phyloP scores from a whole-genome alignment of 352 stramenopile genomes.

The Globisporangium spinosum region DNA sequence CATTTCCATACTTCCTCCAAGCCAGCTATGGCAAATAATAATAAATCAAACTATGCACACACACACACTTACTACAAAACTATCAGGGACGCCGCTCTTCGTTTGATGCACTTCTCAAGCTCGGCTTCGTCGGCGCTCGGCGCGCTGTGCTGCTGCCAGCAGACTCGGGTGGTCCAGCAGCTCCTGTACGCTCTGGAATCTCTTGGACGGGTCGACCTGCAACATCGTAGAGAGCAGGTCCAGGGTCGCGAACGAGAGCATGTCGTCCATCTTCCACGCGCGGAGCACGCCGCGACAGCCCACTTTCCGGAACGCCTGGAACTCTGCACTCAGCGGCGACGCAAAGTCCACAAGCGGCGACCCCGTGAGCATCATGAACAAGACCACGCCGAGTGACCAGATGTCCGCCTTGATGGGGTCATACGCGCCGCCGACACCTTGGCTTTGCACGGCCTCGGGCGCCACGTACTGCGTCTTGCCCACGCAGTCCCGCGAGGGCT shows the following conservation, averaged over 20 bases:
- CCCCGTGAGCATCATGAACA: conserved; percentile 73
- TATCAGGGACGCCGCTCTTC: background rate
- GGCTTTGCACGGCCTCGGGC: conserved; percentile 44
- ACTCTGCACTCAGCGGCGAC: conserved; percentile 25
- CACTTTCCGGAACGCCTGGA: conserved; percentile 26
- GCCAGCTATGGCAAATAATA: background rate
- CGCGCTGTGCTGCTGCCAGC: conserved; percentile 10
- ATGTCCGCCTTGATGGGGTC: conserved; percentile 57
- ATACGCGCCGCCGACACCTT: conserved; percentile 26
- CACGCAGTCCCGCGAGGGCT: conserved; percentile 18
- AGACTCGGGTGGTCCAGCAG: conserved; percentile 15
- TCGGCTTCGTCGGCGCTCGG: conserved; percentile 1
- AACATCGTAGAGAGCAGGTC: conserved; percentile 29
- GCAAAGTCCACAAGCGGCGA: conserved; percentile 41
- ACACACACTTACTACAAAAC: conserved; percentile 2
- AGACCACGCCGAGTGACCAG: conserved; percentile 65
- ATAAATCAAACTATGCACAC: conserved; percentile 3
- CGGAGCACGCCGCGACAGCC: conserved; percentile 25
- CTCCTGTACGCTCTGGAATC: conserved; percentile 14
- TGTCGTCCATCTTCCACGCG: conserved; percentile 26
- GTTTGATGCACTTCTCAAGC: background rate
- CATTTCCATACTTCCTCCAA: background rate
- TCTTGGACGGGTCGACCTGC: conserved; percentile 17
- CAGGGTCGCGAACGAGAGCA: conserved; percentile 14
- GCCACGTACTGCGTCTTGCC: conserved; percentile 63